Percentiles rank a stretch among this genome's conserved stretches.
Evolutionary conservation across 2,329 filamentous ascomycete genomes (phyloP).

Genomic region (Talaromyces sp.): DNA sequence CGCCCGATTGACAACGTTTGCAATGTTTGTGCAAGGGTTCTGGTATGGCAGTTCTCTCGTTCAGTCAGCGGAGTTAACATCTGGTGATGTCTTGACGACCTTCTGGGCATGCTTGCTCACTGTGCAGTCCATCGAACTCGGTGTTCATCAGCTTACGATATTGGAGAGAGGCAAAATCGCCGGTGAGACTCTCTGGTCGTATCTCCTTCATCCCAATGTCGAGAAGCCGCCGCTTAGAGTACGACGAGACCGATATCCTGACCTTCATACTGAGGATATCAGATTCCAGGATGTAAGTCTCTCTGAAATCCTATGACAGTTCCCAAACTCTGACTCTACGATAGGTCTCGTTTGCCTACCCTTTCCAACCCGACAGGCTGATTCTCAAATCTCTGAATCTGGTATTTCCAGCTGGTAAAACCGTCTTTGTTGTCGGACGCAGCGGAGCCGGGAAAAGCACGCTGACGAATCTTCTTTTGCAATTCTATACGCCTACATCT

Average conservation of each 20-base stretch:
- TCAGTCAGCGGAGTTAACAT: constrained; percentile 49
- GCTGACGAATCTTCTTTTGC: constrained; percentile 70
- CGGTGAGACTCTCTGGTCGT: constrained; percentile 55
- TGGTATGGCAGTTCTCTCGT: constrained; percentile 78
- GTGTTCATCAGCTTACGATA: constrained; percentile 71
- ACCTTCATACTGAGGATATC: constrained; percentile 60
- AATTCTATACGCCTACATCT: constrained; percentile 63
- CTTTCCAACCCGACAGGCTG: constrained; percentile 57
- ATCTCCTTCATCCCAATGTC: constrained; percentile 30
- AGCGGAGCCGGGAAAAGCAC: constrained; percentile 95
- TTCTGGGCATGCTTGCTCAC: constrained; percentile 79
- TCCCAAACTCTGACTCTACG: constrained; percentile 13
- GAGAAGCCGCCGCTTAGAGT: constrained; percentile 12
- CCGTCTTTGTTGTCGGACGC: constrained; percentile 75
- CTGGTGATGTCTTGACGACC: constrained; percentile 70
- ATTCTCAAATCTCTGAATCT: constrained; percentile 62
- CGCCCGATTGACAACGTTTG: constrained; percentile 67
- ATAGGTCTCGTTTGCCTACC: constrained; percentile 78
- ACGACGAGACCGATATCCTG: constrained; percentile 24
- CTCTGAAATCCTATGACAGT: background rate
- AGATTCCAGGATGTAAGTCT: constrained; percentile 59
- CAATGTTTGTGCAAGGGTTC: constrained; percentile 82
- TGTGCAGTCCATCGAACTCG: constrained; percentile 66
- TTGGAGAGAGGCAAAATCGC: constrained; percentile 76
- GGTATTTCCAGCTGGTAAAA: constrained; percentile 65